Evolutionary conservation across 2,329 filamentous ascomycete genomes (phyloP).

Genomic region (Nigrograna mackinnonii): DNA sequence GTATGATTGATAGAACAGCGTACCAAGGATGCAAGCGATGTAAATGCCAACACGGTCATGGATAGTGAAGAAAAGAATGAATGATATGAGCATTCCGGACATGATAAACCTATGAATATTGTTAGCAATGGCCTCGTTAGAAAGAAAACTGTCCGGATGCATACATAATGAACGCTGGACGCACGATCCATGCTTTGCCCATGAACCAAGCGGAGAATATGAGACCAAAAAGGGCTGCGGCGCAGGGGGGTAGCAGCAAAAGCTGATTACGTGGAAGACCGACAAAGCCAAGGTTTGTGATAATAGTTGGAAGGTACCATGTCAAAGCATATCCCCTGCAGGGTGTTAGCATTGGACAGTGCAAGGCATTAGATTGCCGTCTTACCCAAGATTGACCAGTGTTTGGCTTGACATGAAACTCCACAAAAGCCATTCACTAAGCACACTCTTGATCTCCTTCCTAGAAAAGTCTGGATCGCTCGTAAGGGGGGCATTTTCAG

Average conservation of each 20-base stretch:
- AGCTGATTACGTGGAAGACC: slow-evolving; percentile 49
- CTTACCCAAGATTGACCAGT: slow-evolving; percentile 43
- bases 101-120: slow-evolving; percentile 30
- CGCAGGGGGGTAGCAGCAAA: slow-evolving; percentile 50
- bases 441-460: slow-evolving; percentile 38
- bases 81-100: slow-evolving; percentile 45
- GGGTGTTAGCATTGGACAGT: no score
- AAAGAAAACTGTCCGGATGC: neutral
- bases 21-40: slow-evolving; percentile 48
- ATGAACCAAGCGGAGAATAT: slow-evolving; percentile 47
- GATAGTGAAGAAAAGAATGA: slow-evolving; percentile 48
- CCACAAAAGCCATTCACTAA: slow-evolving; percentile 41
- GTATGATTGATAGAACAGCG: slow-evolving; percentile 46
- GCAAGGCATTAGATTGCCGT: neutral
- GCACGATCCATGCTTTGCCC: slow-evolving; percentile 43
- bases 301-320: slow-evolving; percentile 49
- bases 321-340: slow-evolving; percentile 42
- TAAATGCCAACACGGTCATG: slow-evolving; percentile 43
- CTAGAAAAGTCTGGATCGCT: slow-evolving; percentile 40
- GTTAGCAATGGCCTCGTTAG: neutral
- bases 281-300: slow-evolving; percentile 48
- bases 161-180: slow-evolving; percentile 46
- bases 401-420: slow-evolving; percentile 43
- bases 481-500: slow-evolving; percentile 44
- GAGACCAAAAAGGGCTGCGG: slow-evolving; percentile 40